Evolutionary conservation across 495 filamentous ascomycete genomes (phyloP), one percentile per base, ranked within the genome.

Genomic region (Recurvomyces mirabilis): DNA sequence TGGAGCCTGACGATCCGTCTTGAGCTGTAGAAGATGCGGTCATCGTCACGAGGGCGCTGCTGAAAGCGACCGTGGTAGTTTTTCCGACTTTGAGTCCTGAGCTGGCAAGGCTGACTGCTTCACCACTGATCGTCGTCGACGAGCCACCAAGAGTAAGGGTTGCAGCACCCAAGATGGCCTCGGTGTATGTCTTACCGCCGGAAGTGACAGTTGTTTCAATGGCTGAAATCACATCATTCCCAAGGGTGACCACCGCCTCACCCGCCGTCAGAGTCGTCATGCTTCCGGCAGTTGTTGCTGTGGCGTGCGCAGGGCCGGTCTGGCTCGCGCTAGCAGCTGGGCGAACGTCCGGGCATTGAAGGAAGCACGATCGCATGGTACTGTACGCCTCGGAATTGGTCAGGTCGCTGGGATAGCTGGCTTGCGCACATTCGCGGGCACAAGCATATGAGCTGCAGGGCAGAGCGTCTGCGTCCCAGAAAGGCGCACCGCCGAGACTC

Each of bases 381-480:
- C 34, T 26, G 15, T 47, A 41, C 1, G 49, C 53, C 36, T 23
- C 25, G 10, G 24, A 22, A 25, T 51, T 42, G 17, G 15, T 38
- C 19, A 43, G 29, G 36, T 49, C 40, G n/a, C 25, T 22, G 25
- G 52, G 53, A 45, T 47, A 59, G 34, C 24, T 19, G 6, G 40
- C 33, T 26, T 50, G 29, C 15, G 38, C 49, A 40, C 56, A 59
- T 4, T 50, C 20, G 18, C 56, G 25, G 4, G 47, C 56, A 40
- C 56, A 59, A 23, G 48, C 38, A 37, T 53, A 59, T 1, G 49
- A 37, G 5, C 38, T 28, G 41, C 56, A 59, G 4, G 56, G 56
- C 13, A 59, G 39, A 14, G 25, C 34, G 20, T 53, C 38, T 3
- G 56, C 45, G 33, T 35, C 36, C 41, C 38, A 45, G 19, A 55